These are phyloP conservation scores for Lentinula edodes DNA, from an alignment of 768 basidiomycete species.

Conservation along the genomic window DNA sequence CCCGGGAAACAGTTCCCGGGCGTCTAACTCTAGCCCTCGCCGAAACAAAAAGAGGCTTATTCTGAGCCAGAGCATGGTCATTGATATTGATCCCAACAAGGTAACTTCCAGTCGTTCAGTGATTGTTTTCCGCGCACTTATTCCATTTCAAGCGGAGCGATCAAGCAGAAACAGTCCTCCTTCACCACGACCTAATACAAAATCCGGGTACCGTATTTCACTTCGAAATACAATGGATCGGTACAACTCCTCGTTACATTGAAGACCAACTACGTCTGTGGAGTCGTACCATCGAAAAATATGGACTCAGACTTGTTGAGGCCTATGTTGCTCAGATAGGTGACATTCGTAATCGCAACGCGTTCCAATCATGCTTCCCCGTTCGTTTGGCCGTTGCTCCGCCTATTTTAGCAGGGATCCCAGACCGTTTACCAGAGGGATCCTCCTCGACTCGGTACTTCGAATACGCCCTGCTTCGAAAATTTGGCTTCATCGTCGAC, in stretches of 20 bases:
- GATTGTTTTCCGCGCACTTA: background rate
- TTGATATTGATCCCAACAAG: constrained; percentile 80
- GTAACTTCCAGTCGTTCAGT: constrained; percentile 25
- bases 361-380: constrained; percentile 89
- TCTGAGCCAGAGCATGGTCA: constrained; percentile 85
- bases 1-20: constrained; percentile 28
- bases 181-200: constrained; percentile 94
- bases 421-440: constrained; percentile 62
- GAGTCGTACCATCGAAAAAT: constrained; percentile 78
- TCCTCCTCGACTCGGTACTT: constrained; percentile 68
- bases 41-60: constrained; percentile 57
- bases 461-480: constrained; percentile 70
- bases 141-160: constrained; percentile 56
- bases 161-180: constrained; percentile 80
- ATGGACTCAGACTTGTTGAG: constrained; percentile 89
- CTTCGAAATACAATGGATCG: constrained; percentile 97
- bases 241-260: constrained; percentile 85
- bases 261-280: constrained; percentile 84
- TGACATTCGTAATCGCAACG: constrained; percentile 78
- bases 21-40: constrained; percentile 33
- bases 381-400: constrained; percentile 74
- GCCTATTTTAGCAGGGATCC: constrained; percentile 63
- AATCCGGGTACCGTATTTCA: constrained; percentile 94
- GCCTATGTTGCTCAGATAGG: constrained; percentile 89
- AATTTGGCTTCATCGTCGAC: constrained; percentile 79